phyloP scores from a whole-genome alignment of 345 rosid species.

The Rhizophora apiculata region DNA sequence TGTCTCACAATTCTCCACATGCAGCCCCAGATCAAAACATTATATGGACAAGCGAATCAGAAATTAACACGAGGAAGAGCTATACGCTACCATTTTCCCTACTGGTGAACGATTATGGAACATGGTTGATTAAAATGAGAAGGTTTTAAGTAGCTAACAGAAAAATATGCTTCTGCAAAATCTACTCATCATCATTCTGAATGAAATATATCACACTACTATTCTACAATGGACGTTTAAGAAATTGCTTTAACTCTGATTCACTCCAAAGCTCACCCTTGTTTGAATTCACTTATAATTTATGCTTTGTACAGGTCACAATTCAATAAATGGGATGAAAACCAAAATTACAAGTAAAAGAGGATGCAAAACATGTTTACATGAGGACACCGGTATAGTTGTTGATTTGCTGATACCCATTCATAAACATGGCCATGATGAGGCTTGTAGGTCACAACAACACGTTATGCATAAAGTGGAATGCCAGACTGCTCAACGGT shows the following conservation, averaged over 20 bases:
- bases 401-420: background rate
- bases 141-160: too few relatives aligned
- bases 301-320: conserved; percentile 14
- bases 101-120: too few relatives aligned
- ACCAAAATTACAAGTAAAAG: background rate
- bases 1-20: too few relatives aligned
- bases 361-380: conserved; percentile 18
- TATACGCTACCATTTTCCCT: too few relatives aligned
- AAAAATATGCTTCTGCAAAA: background rate
- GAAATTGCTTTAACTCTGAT: conserved; percentile 8
- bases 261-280: conserved; percentile 14
- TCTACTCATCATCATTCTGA: background rate
- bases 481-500: conserved; percentile 37
- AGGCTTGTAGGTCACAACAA: background rate
- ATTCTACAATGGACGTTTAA: background rate
- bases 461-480: conserved; percentile 36
- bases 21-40: too few relatives aligned
- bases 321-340: conserved; percentile 4
- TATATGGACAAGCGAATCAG: too few relatives aligned
- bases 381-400: conserved; percentile 8
- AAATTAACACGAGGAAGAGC: too few relatives aligned
- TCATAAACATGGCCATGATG: conserved; percentile 3
- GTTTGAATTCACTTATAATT: conserved; percentile 3
- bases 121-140: too few relatives aligned
- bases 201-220: conserved; percentile 5